Evolutionary conservation across 495 filamentous ascomycete species (phyloP).

Genomic region (Penicillium cataractarum): DNA sequence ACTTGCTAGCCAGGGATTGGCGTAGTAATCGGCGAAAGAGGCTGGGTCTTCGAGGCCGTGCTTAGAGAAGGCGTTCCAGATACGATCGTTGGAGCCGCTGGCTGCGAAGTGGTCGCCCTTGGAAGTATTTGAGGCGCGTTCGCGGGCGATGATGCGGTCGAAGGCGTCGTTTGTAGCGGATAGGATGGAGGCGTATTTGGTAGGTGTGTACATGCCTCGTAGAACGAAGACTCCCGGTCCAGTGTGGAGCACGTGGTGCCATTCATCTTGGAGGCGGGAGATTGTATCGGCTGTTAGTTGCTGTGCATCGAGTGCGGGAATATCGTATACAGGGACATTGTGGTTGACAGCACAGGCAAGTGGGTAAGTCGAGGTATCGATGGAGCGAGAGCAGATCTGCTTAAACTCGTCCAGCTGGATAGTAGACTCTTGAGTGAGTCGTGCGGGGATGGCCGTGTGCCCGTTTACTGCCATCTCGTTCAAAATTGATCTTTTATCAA

Average conservation of each 20-base stretch:
- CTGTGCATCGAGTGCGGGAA: slow-evolving; percentile 30
- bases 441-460: slow-evolving; percentile 19
- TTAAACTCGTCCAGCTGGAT: slow-evolving; percentile 43
- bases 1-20: slow-evolving; percentile 53
- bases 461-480: slow-evolving; percentile 13
- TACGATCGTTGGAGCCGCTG: slow-evolving; percentile 51
- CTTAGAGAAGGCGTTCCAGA: slow-evolving; percentile 63
- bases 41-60: slow-evolving; percentile 48
- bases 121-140: slow-evolving; percentile 23
- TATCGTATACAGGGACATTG: slow-evolving; percentile 59
- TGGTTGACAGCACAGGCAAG: slow-evolving; percentile 40
- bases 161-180: slow-evolving; percentile 45
- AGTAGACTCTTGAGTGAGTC: slow-evolving; percentile 29
- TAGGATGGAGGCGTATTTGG: slow-evolving; percentile 36
- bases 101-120: slow-evolving; percentile 61
- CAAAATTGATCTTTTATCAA: not conserved
- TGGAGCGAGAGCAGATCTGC: slow-evolving; percentile 43
- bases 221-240: slow-evolving; percentile 59
- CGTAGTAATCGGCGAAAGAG: slow-evolving; percentile 56
- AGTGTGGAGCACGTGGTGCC: slow-evolving; percentile 54
- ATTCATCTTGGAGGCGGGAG: slow-evolving; percentile 54
- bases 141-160: slow-evolving; percentile 47
- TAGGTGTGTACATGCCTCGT: slow-evolving; percentile 44
- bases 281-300: slow-evolving; percentile 20
- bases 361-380: slow-evolving; percentile 42